phyloP scores from a whole-genome alignment of 2,329 filamentous ascomycete species.

The Camptophora hylomeconis region DNA sequence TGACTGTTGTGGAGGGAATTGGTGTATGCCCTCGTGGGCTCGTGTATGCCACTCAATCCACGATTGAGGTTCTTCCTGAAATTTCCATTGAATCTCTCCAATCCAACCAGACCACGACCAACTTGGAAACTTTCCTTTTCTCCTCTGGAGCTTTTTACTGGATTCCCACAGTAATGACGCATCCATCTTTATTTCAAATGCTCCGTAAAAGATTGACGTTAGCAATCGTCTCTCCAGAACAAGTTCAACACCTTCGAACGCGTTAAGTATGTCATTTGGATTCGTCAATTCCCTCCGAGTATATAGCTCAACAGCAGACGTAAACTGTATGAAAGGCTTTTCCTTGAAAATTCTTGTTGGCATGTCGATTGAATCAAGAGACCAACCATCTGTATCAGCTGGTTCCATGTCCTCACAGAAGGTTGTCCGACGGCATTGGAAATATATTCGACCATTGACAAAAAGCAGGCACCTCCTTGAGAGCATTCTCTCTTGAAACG shows the following conservation, averaged over 20 bases:
- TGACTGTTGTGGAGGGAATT: constrained; percentile 11
- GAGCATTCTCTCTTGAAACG: constrained; percentile 27
- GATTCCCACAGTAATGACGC: constrained; percentile 17
- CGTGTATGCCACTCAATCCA: constrained; percentile 18
- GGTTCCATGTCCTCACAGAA: constrained; percentile 18
- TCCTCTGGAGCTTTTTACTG: constrained; percentile 13
- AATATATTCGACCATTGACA: constrained; percentile 19
- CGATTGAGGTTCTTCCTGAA: constrained; percentile 12
- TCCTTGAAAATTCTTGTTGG: constrained; percentile 17
- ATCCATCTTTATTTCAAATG: constrained; percentile 15
- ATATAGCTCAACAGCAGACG: constrained; percentile 17
- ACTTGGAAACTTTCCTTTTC: constrained; percentile 11
- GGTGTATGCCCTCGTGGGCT: constrained; percentile 9
- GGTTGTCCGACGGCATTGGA: constrained; percentile 16
- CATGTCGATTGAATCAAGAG: constrained; percentile 18
- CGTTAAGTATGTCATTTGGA: constrained; percentile 14
- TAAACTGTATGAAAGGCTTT: constrained; percentile 17
- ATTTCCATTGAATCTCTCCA: constrained; percentile 18
- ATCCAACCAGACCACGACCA: constrained; percentile 18
- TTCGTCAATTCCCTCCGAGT: constrained; percentile 17
- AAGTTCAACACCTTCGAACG: constrained; percentile 15
- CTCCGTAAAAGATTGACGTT: constrained; percentile 13
- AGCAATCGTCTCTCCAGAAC: constrained; percentile 16
- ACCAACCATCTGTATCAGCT: constrained; percentile 15
- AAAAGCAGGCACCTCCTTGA: constrained; percentile 26